Base-by-base conservation (phyloP, 495 filamentous ascomycete species). In the Penicillium maclennaniae region DNA sequence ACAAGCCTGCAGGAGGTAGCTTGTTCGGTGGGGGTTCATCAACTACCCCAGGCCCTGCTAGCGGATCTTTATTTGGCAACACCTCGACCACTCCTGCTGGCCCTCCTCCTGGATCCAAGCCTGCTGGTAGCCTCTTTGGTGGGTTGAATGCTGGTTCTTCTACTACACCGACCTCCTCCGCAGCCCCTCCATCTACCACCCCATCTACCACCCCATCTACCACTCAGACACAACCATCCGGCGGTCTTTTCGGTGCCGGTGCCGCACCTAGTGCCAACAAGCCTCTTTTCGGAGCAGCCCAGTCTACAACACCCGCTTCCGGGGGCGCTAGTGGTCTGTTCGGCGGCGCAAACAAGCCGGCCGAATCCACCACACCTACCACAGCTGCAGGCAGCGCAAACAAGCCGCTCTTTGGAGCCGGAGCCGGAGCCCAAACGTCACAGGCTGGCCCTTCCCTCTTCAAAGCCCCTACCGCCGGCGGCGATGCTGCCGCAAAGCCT, bases 81-180 rank as follows among this genome's bases (percentile, higher is more conserved):
- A 66, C 70, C 25, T 86, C 83, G 2, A 87, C 83, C 27, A 87
- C 83, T 51, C 83, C 83, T 39, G 83, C 83, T 47, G 83, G 83
- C 28, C 81, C 80, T 56, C 83, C 83, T 19, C 83, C 83, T 8
- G 68, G 55, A 46, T 63, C 69, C 27, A 74, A 73, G 43, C 41
- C 72, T 10, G 62, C 66, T 26, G 26, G 28, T 16, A 53, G 54
- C 51, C 58, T 73, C 0, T 76, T 76, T 56, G 69, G 67, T 27
- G 50, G 41, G 12, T 17, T 58, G 65, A 68, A 60, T 45, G 44
- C 59, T 7, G 56, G 44, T 15, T 44, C 58, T 14, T 57, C 65
- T 37, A 59, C 64, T 15, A 60, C 70, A 1, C 52, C 67, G 20
- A 50, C 67, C 23, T 54, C 63, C 4, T 51, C 64, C 9, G 39